Conservation (phyloP, 2,329 filamentous ascomycete genomes). For the Sclerotinia minor region DNA sequence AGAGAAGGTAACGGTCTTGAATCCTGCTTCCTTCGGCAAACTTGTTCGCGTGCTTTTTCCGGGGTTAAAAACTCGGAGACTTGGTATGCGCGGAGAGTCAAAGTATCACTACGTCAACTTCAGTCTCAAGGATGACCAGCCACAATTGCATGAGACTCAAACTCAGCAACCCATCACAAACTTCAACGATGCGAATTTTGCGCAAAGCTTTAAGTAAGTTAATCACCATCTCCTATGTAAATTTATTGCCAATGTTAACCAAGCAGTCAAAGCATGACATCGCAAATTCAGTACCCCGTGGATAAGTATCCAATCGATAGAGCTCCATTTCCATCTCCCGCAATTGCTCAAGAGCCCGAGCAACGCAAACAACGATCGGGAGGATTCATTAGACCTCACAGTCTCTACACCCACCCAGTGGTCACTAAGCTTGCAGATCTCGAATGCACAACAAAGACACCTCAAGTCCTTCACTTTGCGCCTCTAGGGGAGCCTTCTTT, state of each 20-base stretch:
- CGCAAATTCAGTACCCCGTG: conserved; percentile 38
- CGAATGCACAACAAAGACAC: conserved; percentile 58
- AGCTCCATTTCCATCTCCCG: conserved; percentile 46
- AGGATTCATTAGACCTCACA: conserved; percentile 46
- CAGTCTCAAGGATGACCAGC: conserved; percentile 55
- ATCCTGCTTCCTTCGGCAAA: conserved; percentile 97
- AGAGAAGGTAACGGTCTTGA: conserved; percentile 90
- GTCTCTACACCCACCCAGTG: conserved; percentile 61
- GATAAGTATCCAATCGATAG: conserved; percentile 42
- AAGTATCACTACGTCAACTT: conserved; percentile 94
- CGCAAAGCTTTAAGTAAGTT: conserved; percentile 54
- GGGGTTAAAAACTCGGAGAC: conserved; percentile 84
- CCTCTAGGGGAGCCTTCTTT: conserved; percentile 56
- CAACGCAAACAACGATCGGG: conserved; percentile 35
- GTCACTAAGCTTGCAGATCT: conserved; percentile 59
- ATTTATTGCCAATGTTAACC: conserved; percentile 26
- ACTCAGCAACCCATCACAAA: conserved; percentile 50
- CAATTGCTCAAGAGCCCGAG: conserved; percentile 42
- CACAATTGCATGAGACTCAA: conserved; percentile 44
- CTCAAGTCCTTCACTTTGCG: conserved; percentile 61
- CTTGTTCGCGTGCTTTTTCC: conserved; percentile 95
- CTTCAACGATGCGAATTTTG: conserved; percentile 52
- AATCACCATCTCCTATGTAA: background rate
- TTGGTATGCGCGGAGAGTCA: conserved; percentile 93
- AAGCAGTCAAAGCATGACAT: conserved; percentile 36